phyloP scores from a whole-genome alignment of 2,329 filamentous ascomycete genomes.

The Periconia sp. region DNA sequence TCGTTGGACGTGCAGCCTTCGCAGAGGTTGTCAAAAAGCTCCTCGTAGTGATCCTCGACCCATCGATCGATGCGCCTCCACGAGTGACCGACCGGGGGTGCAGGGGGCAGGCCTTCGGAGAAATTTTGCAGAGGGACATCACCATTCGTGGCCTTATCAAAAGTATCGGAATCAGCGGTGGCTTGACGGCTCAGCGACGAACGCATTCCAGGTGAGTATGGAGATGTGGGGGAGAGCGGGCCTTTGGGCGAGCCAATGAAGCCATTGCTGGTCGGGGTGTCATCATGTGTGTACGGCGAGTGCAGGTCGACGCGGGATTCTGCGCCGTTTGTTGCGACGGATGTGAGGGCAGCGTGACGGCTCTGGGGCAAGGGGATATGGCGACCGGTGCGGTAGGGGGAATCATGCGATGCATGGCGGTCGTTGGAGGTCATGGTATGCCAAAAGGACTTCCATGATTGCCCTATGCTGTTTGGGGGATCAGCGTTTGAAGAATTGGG shows the following conservation, averaged over 20 bases:
- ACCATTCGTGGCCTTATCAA: conserved; percentile 69
- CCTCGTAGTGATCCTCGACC: conserved; percentile 93
- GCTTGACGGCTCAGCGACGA: conserved; percentile 71
- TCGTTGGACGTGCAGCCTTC: conserved; percentile 93
- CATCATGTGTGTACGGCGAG: conserved; percentile 77
- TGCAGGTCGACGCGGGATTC: conserved; percentile 86
- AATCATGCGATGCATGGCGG: conserved; percentile 90
- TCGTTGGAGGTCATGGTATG: conserved; percentile 75
- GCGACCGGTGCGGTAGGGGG: conserved; percentile 85
- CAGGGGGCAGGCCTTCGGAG: conserved; percentile 83
- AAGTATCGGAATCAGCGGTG: conserved; percentile 51
- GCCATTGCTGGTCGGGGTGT: conserved; percentile 56
- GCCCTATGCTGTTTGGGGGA: conserved; percentile 30
- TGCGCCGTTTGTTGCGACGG: conserved; percentile 79
- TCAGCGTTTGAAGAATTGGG: conserved; percentile 20
- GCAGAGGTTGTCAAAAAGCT: conserved; percentile 89
- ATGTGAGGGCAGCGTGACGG: conserved; percentile 79
- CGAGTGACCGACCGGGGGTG: conserved; percentile 83
- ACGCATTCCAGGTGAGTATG: conserved; percentile 88
- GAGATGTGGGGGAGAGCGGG: conserved; percentile 63
- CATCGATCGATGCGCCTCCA: conserved; percentile 94
- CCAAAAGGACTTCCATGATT: conserved; percentile 87
- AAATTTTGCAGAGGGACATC: conserved; percentile 98
- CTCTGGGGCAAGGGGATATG: conserved; percentile 86
- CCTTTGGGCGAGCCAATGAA: conserved; percentile 61